phyloP scores from a whole-genome alignment of 2,329 filamentous ascomycete genomes.

The Exophiala sp. region DNA sequence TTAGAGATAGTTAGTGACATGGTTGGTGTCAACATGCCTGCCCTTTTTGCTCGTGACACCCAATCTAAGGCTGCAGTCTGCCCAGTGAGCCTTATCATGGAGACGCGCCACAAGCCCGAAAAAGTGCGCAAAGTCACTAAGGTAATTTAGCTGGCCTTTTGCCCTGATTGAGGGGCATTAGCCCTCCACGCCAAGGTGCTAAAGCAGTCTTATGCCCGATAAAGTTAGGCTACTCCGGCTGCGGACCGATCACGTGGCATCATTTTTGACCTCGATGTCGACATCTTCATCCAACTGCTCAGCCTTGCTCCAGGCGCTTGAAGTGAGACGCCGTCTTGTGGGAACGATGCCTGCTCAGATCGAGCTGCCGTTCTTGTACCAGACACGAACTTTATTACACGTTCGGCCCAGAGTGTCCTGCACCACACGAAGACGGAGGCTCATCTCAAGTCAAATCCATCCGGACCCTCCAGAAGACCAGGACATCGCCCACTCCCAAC shows the following conservation, averaged over 20 bases:
- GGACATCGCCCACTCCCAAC: neutral
- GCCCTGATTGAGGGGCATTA: too few relatives aligned
- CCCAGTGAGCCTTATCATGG: neutral
- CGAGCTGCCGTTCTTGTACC: conserved; percentile 24
- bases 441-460: conserved; percentile 2
- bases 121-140: neutral
- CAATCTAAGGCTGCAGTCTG: neutral
- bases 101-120: too few relatives aligned
- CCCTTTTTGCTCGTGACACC: neutral
- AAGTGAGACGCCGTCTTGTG: too few relatives aligned
- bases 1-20: neutral
- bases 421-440: neutral
- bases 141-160: neutral
- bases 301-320: too few relatives aligned
- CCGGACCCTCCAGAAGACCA: neutral
- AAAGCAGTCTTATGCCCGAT: too few relatives aligned
- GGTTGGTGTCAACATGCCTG: neutral
- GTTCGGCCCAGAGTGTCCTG: neutral
- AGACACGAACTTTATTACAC: conserved; percentile 23
- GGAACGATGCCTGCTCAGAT: conserved; percentile 11
- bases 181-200: neutral
- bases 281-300: neutral
- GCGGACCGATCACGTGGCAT: conserved; percentile 7
- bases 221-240: neutral
- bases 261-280: conserved; percentile 2